Evolutionary conservation across 257 asterid species (phyloP).

Genomic region (Rhazya stricta): DNA sequence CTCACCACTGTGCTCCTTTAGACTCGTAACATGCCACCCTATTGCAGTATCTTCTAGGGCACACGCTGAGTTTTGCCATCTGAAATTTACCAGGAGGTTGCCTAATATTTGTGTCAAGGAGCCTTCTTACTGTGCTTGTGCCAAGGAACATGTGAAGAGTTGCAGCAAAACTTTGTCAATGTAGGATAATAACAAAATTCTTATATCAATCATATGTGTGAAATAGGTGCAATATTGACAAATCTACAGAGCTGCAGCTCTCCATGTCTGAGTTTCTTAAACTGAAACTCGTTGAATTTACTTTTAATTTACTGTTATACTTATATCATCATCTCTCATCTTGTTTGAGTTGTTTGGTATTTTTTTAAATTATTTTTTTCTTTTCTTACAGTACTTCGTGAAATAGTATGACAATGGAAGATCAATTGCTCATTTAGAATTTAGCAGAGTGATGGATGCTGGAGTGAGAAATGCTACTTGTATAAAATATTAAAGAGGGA

Average conservation of each 20-base stretch:
- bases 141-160: not conserved
- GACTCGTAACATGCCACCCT: not conserved
- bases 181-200: not conserved
- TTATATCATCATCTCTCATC: not conserved
- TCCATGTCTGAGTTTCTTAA: not conserved
- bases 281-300: too few relatives aligned
- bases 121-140: not conserved
- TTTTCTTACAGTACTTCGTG: not conserved
- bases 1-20: not conserved
- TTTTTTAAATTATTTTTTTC: too few relatives aligned
- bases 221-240: not conserved
- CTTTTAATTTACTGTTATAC: not conserved
- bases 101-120: not conserved
- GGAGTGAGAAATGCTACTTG: not conserved
- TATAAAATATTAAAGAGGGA: too few relatives aligned
- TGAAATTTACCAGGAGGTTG: not conserved
- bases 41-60: not conserved
- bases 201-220: not conserved
- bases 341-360: not conserved
- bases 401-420: not conserved
- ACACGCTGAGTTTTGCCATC: not conserved
- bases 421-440: not conserved
- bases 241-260: not conserved
- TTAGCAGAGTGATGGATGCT: not conserved
- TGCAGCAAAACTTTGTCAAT: not conserved